Evolutionary conservation across 164 flowering plant species (phyloP), one percentile per base, ranked within the genome.

Genomic region (grape (Vitis vinifera)): DNA sequence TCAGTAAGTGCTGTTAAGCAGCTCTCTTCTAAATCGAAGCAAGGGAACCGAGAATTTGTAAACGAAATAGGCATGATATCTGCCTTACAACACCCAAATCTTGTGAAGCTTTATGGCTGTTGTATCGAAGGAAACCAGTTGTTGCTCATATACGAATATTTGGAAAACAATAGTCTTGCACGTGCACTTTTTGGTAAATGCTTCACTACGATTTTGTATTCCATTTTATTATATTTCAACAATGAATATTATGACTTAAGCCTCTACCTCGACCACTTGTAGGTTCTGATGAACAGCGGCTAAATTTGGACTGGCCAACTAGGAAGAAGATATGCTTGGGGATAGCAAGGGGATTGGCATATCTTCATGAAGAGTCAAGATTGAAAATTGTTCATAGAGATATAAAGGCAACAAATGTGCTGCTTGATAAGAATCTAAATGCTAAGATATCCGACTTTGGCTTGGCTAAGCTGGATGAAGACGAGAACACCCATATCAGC

Each of bases 391-490:
- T 89, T 15, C 93, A 89, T 57, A 77, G 93, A 72, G 93, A 89
- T 76, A 89, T 89, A 51, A 89, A 89, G 72, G 85, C 90, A 0
- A 87, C 88, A 9, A 89, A 89, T 73, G 84, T 87, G 60, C 72
- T 89, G 31, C 89, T 91, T 55, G 97, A 88, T 74, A 87, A 83
- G 73, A 74, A 86, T 71, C 74, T 88, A 6, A 88, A 84, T 70
- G 85, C 97, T 7, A 91, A 90, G 70, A 90, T 90, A 73, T 90
- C 97, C 12, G 97, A 91, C 75, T 91, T 91, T 79, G 97, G 94
- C 50, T 75, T 91, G 59, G 94, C 97, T 23, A 88, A 84, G 72
- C 92, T 90, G 64, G 82, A 86, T 75, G 94, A 88, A 69, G 90
- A 88, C 50, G 89, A 87, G 30, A 78, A 88, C 10, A 90, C 93